Evolutionary conservation across 2,329 filamentous ascomycete species (phyloP), one percentile per base, ranked within the genome.

Genomic region (Colletotrichum tabaci): DNA sequence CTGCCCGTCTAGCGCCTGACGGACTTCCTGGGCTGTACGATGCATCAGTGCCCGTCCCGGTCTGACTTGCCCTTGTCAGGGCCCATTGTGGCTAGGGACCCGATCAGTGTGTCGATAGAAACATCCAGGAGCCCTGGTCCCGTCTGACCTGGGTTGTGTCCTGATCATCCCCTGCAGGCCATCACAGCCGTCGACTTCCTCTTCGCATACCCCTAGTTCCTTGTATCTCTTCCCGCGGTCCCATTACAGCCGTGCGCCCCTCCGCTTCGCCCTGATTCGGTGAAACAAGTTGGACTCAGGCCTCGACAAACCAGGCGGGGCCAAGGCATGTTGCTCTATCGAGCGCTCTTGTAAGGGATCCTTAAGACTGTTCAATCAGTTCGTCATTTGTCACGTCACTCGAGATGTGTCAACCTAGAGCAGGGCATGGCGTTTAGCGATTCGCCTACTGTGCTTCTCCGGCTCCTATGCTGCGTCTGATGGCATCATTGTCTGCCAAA

Each of bases 211-310:
- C 61, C 21, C 30, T 18, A 13, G 23, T 9, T 57, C 68, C 57
- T 35, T 52, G 53, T 40, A 35, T 52, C 35, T 61, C 65, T 57
- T 71, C 65, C 65, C 68, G 64, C 64, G 52, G 52, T 65, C 58
- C 68, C 68, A 53, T 60, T 40, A 58, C 63, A 66, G 55, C 67
- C 67, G 62, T 47, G 55, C 63, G 49, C 60, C 42, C 56, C 67
- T 70, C 35, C 58, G 46, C 65, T 47, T 44, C 21, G 68, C 46
- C 52, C 57, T 71, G 65, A 63, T 68, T 67, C 44, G 52, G 40
- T 62, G 65, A 71, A 58, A 68, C 65, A 71, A 35, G n/a, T 23
- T 58, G 58, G 68, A 44, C 50, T 56, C 47, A 49, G 30, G n/a
- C 38, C 21, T 44, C 40, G 46, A 35, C 26, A n/a, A 10, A 16